phyloP scores from a whole-genome alignment of 192 early-diverging fungal species.

The Linnemannia zychae region DNA sequence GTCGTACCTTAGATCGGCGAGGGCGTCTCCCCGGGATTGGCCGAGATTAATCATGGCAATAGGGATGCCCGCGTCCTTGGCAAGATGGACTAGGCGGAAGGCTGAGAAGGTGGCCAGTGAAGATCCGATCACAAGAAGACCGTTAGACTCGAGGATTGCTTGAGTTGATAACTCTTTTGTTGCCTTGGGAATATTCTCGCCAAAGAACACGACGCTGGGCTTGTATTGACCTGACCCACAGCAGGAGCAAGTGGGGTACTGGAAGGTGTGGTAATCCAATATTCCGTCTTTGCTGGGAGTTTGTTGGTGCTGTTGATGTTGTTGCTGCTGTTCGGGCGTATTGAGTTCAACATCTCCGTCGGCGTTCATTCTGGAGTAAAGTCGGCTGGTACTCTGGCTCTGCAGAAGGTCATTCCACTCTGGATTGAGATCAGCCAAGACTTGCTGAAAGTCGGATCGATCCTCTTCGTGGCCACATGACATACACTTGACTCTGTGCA shows the following conservation, averaged over 20 bases:
- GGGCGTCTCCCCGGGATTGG: constrained; percentile 76
- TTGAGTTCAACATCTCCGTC: constrained; percentile 39
- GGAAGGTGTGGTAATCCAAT: constrained; percentile 71
- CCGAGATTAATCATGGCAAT: constrained; percentile 84
- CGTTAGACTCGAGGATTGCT: constrained; percentile 70
- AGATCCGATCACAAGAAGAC: constrained; percentile 84
- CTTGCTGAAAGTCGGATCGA: constrained; percentile 74
- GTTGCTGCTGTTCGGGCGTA: constrained; percentile 27
- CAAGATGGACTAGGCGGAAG: constrained; percentile 79
- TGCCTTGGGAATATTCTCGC: constrained; percentile 78
- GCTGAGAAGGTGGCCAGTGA: constrained; percentile 89
- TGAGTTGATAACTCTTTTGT: constrained; percentile 69
- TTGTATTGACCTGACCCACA: constrained; percentile 78
- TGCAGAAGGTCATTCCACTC: constrained; percentile 64
- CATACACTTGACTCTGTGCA: constrained; percentile 81
- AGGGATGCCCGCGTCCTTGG: constrained; percentile 68
- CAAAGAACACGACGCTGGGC: constrained; percentile 91
- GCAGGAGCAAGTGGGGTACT: constrained; percentile 76
- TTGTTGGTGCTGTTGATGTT: neutral
- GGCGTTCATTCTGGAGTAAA: constrained; percentile 67
- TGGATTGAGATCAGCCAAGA: constrained; percentile 79
- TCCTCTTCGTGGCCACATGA: constrained; percentile 68
- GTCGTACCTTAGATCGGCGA: constrained; percentile 66
- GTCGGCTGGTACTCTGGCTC: constrained; percentile 53
- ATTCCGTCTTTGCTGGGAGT: neutral